Base-by-base conservation (phyloP, 345 rosid species). In the Geranium rotundifolium region DNA sequence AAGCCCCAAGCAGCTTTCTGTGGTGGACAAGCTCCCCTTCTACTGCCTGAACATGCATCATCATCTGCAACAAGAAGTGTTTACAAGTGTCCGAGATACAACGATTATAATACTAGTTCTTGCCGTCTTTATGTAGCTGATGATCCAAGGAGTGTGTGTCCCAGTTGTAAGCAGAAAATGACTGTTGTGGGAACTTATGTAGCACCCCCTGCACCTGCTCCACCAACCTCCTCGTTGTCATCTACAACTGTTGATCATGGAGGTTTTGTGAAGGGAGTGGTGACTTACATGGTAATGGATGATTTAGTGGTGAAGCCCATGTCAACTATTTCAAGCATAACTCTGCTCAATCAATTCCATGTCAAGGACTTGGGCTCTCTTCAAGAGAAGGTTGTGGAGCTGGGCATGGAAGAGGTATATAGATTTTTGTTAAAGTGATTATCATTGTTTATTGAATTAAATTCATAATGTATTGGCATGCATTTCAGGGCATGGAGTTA, bases 251-350 rank as follows among this genome's bases (percentile, higher is more conserved):
- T 3, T 14, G 55, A 17, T 0, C 59, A 57, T 23, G 76, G 65
- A 29, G 84, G 81, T 1, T 77, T 56, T 20, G 79, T 67, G 19
- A 80, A 72, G 57, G 76, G 69, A 0, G 46, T 60, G 23, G 62
- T 75, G 3, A 69, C 75, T 0, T 73, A 73, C 34, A 69, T 73
- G 79, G 69, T 76, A 30, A 78, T 58, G 71, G 80, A 71, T 56
- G 69, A 71, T 63, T 64, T 81, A 19, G 34, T 5, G 4, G 68
- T 75, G 52, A 52, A n/a, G 34, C 79, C 79, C 0, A 62, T 75
- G 75, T 73, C 79, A 0, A 67, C 72, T 18, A 61, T 60, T 12
- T 66, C 78, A 0, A 52, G 63, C 29, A 63, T 68, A 1, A 31
- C 73, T 37, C 37, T 71, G 37, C 56, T 79, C 1, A 63, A 56